phyloP scores from a whole-genome alignment of 345 rosid genomes.

The Gossypium rotundifolium region DNA sequence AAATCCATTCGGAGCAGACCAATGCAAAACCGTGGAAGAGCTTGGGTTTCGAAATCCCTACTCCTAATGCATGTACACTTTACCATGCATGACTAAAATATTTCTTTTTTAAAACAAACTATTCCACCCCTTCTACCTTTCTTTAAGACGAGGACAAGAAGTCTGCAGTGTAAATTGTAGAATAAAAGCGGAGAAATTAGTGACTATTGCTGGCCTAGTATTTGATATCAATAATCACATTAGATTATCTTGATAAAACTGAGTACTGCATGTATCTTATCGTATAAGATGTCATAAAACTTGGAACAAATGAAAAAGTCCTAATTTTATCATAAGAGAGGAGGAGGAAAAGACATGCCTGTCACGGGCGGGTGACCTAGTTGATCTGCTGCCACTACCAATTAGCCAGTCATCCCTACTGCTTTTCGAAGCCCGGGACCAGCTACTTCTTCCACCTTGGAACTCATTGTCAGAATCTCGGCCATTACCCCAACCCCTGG shows the following conservation, averaged over 20 bases:
- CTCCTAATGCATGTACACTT: too few species aligned
- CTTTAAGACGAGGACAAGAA: background rate
- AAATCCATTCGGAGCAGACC: too few species aligned
- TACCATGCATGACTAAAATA: background rate
- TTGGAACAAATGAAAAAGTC: background rate
- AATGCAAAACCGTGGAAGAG: too few species aligned
- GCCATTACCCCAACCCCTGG: slow-evolving; percentile 58
- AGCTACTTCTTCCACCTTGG: slow-evolving; percentile 59
- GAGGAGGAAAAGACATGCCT: slow-evolving; percentile 32
- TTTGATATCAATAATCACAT: background rate
- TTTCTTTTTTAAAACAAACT: background rate
- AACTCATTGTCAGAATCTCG: slow-evolving; percentile 42
- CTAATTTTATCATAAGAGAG: background rate
- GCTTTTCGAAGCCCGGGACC: slow-evolving; percentile 51
- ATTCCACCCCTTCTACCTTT: background rate
- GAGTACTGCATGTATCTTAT: background rate
- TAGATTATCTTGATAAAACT: background rate
- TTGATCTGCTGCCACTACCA: slow-evolving; percentile 57
- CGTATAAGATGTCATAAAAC: background rate
- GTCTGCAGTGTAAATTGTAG: background rate
- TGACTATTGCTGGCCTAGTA: background rate
- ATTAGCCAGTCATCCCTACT: slow-evolving; percentile 71
- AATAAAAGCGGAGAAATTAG: background rate
- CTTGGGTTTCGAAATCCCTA: too few species aligned
- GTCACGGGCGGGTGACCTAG: slow-evolving; percentile 46